Percentiles rank a stretch among this genome's conserved stretches.
Evolutionary conservation across 768 basidiomycete species (phyloP).

Genomic region (Suillus subluteus): DNA sequence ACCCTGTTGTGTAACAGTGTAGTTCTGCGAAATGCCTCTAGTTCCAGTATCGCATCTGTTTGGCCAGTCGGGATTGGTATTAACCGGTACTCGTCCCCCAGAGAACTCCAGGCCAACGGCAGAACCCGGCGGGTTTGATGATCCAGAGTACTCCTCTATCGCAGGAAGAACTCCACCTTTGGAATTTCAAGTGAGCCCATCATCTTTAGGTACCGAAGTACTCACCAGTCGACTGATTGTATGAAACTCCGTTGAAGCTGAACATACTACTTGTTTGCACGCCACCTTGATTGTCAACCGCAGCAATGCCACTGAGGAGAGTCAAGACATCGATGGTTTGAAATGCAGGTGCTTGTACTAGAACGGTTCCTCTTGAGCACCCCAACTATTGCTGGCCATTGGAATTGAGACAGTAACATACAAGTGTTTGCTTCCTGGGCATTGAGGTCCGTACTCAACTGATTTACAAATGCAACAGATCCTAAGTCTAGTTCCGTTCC

Average conservation of each 20-base stretch:
- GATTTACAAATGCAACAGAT: not conserved
- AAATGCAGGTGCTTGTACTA: not conserved
- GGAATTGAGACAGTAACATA: not conserved
- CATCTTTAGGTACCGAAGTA: not conserved
- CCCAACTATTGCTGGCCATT: not conserved
- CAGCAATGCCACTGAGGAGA: conserved; percentile 4
- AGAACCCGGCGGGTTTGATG: not conserved
- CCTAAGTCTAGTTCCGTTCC: conserved; percentile 6
- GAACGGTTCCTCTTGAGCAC: not conserved
- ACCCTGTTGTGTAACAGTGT: conserved; percentile 20
- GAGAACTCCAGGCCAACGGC: not conserved
- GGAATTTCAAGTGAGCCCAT: not conserved
- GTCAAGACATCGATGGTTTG: not conserved
- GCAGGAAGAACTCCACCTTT: conserved; percentile 5
- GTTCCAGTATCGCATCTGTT: not conserved
- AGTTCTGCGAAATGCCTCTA: conserved; percentile 8
- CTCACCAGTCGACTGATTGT: conserved; percentile 5
- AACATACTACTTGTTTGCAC: not conserved
- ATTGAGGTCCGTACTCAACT: not conserved
- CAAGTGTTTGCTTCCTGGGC: rapidly evolving
- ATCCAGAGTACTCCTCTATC: not conserved
- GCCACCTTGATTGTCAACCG: not conserved
- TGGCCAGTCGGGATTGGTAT: not conserved
- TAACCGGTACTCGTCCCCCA: not conserved
- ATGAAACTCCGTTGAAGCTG: conserved; percentile 5